These are phyloP conservation scores for Penicillium silybi DNA, from an alignment of 495 filamentous ascomycete genomes.

Conservation along the genomic window DNA sequence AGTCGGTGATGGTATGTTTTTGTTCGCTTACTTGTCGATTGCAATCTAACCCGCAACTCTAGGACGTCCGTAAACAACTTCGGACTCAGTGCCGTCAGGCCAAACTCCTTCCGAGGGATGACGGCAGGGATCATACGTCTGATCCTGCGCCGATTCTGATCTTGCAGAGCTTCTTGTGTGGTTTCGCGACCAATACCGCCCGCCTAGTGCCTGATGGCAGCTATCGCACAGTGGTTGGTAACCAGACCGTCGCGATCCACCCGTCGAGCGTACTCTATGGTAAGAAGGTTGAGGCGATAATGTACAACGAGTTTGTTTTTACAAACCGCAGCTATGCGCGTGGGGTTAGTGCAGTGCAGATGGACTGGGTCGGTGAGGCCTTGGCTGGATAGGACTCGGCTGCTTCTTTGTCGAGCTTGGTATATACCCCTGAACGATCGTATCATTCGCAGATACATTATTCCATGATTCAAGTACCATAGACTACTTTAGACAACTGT, in stretches of 20 bases:
- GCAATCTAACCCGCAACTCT: conserved; percentile 6
- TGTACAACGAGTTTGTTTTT: conserved; percentile 95
- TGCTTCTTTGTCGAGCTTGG: neutral
- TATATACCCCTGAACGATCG: conserved; percentile 15
- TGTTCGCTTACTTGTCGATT: neutral
- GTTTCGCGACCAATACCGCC: conserved; percentile 80
- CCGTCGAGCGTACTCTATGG: conserved; percentile 83
- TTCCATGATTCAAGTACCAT: neutral
- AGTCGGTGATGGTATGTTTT: conserved; percentile 61
- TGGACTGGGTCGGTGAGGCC: conserved; percentile 78
- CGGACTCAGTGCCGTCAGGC: conserved; percentile 55
- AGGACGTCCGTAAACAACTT: conserved; percentile 87
- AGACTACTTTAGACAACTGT: neutral
- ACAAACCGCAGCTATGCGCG: conserved; percentile 89
- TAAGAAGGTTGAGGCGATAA: conserved; percentile 85
- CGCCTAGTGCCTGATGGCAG: conserved; percentile 76
- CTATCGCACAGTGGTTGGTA: conserved; percentile 79
- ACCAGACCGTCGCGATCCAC: conserved; percentile 84
- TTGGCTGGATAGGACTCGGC: conserved; percentile 36
- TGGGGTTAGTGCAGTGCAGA: conserved; percentile 80
- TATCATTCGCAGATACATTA: neutral
- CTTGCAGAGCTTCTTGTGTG: conserved; percentile 75
- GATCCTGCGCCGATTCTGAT: conserved; percentile 47
- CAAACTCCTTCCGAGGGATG: conserved; percentile 33
- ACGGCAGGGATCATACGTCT: conserved; percentile 3